Evolutionary conservation across 169 alveolate species (phyloP), one percentile per base, ranked within the genome.

Genomic region (Plasmodium berghei): DNA sequence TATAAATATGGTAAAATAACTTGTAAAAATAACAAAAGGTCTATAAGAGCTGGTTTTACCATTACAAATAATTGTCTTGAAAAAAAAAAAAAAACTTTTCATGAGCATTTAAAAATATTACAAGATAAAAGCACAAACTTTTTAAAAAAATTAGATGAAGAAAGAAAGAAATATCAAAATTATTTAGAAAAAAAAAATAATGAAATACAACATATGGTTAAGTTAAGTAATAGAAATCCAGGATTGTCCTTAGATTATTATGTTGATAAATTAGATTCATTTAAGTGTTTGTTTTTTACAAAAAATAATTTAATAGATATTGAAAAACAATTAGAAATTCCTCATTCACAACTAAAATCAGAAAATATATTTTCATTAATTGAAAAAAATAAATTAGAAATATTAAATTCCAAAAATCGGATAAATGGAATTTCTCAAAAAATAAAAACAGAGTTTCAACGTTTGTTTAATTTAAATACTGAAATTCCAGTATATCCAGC

Each of bases 1-100:
- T 85, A 59, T 72, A 85, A 85, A n/a, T 85, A 70, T 70, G 91
- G 91, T 4, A 85, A 70, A 59, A 70, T 85, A 14, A 85, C 87
- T 28, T 67, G 74, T 26, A 85, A 85, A 85, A 85, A 85, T 85
- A 72, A 70, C 10, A 85, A 85, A 54, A 69, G 87, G 63, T 70
- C 73, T 1, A 46, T 85, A 58, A 54, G 87, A 49, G 69, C 91
- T 59, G 34, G 87, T 20, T 85, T 85, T 63, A 85, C 67, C 5
- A 61, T 58, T 26, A 85, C 91, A 34, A 85, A 69, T 34, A 46
- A n/a, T 34, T 58, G 20, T 40, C 28, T 85, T 2, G 69, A 85
- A 12, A 71, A 55, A 45, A 85, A 66, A 70, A 85, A 85, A 58
- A 58, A 14, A 22, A 26, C 70, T 16, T 14, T 85, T n/a, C 73